Evolutionary conservation across 2,329 filamentous ascomycete species (phyloP).

Genomic region (Claviceps sp.): DNA sequence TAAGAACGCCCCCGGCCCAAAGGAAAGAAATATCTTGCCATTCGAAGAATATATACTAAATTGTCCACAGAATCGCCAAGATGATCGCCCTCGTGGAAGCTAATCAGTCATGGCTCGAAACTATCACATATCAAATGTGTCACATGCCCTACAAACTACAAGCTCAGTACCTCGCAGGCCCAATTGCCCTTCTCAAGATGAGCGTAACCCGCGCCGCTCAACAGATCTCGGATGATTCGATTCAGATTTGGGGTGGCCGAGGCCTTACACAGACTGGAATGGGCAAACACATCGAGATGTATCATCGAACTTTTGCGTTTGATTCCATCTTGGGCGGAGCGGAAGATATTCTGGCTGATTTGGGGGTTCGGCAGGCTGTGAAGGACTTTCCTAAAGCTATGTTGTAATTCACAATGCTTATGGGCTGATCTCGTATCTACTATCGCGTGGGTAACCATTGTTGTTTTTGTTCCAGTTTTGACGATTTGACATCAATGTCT

Average conservation of each 20-base stretch:
- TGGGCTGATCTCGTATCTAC: not conserved
- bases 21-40: not conserved
- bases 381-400: conserved; percentile 75
- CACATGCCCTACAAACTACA: conserved; percentile 72
- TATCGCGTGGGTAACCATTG: not conserved
- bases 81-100: conserved; percentile 75
- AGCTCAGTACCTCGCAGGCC: conserved; percentile 60
- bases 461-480: not conserved
- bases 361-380: conserved; percentile 75
- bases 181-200: conserved; percentile 73
- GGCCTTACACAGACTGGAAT: conserved; percentile 71
- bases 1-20: conserved; percentile 19
- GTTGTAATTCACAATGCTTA: conserved; percentile 35
- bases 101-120: conserved; percentile 78
- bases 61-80: conserved; percentile 50
- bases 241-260: conserved; percentile 77
- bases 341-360: conserved; percentile 69
- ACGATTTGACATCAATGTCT: not conserved
- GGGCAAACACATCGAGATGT: conserved; percentile 73
- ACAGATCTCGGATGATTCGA: conserved; percentile 70
- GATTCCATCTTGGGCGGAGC: conserved; percentile 67
- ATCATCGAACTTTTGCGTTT: conserved; percentile 74
- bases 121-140: conserved; percentile 78
- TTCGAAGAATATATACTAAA: too few relatives aligned
- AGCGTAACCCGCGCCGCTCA: conserved; percentile 64